Conservation (phyloP, 257 asterid genomes). For the Lycium barbarum region DNA sequence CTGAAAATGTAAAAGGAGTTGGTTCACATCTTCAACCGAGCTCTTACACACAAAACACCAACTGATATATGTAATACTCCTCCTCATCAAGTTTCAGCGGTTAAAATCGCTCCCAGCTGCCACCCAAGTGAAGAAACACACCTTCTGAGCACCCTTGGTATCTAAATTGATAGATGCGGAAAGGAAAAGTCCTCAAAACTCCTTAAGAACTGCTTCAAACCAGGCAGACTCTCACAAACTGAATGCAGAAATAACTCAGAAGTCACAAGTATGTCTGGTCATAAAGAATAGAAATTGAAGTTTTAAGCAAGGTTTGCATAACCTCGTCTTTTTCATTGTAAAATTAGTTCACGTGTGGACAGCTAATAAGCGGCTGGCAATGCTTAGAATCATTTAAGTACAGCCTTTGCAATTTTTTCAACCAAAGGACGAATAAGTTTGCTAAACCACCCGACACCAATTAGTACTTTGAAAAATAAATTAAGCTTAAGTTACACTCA, state of each 20-base stretch:
- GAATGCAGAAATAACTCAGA: conserved; percentile 10
- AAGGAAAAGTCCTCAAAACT: not conserved
- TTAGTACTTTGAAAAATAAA: not conserved
- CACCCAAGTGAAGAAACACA: not conserved
- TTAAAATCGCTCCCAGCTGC: not conserved
- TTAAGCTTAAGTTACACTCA: not conserved
- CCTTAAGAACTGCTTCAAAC: not conserved
- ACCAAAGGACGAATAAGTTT: conserved; percentile 2
- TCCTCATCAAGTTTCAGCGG: not conserved
- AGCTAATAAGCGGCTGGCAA: not conserved
- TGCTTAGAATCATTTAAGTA: not conserved
- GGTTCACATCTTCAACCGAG: not conserved
- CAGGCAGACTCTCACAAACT: not conserved
- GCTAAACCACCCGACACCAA: conserved; percentile 1
- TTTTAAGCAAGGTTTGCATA: not conserved
- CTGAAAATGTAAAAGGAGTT: not conserved
- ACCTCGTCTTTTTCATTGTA: not conserved
- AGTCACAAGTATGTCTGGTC: not conserved
- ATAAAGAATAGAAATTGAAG: not conserved
- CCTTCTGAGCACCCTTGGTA: not conserved
- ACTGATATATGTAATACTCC: not conserved
- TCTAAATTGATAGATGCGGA: not conserved
- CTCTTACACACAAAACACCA: not conserved
- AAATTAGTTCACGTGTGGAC: not conserved
- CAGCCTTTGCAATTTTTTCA: not conserved